Conservation (phyloP, 164 flowering plant genomes). For the Vitis vinifera region ASM3070453v1 NC_081806.1:19826001-19826500, state of each 20-base stretch:
- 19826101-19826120: slow-evolving; percentile 19
- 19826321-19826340: slow-evolving; percentile 31
- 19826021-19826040: slow-evolving; percentile 68
- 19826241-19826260: slow-evolving; percentile 19
- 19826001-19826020: slow-evolving; percentile 67
- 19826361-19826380: slow-evolving; percentile 56
- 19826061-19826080: slow-evolving; percentile 44
- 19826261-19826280: slow-evolving; percentile 26
- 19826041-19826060: slow-evolving; percentile 58
- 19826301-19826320: slow-evolving; percentile 32
- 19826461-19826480: slow-evolving; percentile 53
- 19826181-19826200: slow-evolving; percentile 20
- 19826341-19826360: slow-evolving; percentile 40
- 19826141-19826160: slow-evolving; percentile 29
- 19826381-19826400: slow-evolving; percentile 75
- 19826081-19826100: slow-evolving; percentile 43
- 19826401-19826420: slow-evolving; percentile 85
- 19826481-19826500: slow-evolving; percentile 56
- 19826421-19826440: slow-evolving; percentile 95
- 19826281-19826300: slow-evolving; percentile 25
- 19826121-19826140: slow-evolving; percentile 18
- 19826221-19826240: slow-evolving; percentile 13
- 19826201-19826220: slow-evolving; percentile 25
- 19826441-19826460: slow-evolving; percentile 86
- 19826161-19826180: slow-evolving; percentile 30